Conservation (phyloP, 2,329 filamentous ascomycete genomes). For the Dryadomyces quercus-mongolicae region DNA sequence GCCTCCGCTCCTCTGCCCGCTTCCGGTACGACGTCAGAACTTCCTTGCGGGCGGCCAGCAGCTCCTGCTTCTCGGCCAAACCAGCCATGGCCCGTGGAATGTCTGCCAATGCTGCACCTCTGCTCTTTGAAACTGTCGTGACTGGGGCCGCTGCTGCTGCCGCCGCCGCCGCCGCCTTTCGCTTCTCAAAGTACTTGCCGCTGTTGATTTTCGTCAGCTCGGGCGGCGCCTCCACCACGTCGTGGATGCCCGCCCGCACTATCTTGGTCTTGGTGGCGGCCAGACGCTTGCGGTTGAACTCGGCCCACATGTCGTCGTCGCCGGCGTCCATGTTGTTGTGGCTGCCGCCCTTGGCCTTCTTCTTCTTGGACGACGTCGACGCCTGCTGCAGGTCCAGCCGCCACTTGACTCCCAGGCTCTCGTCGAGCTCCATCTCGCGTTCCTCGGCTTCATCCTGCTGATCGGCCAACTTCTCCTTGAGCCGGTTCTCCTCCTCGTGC, state of each 20-base stretch:
- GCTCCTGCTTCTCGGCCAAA: conserved; percentile 59
- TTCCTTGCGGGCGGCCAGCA: conserved; percentile 54
- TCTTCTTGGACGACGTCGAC: conserved; percentile 13
- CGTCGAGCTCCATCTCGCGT: conserved; percentile 47
- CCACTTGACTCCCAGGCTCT: conserved; percentile 35
- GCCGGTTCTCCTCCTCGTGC: conserved; percentile 52
- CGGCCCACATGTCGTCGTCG: conserved; percentile 62
- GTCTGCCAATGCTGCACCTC: conserved; percentile 38
- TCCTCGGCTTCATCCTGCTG: conserved; percentile 53
- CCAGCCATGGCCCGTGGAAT: conserved; percentile 59
- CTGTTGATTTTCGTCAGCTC: conserved; percentile 50
- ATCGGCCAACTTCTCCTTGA: conserved; percentile 52
- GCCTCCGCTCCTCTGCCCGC: conserved; percentile 48
- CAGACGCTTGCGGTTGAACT: conserved; percentile 54
- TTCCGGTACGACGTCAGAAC: conserved; percentile 65
- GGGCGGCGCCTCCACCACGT: conserved; percentile 65
- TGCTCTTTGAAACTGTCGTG: background rate
- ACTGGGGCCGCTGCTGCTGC: background rate
- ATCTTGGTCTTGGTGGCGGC: conserved; percentile 28
- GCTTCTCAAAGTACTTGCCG: conserved; percentile 41
- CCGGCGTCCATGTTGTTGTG: conserved; percentile 22
- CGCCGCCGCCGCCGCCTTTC: conserved; percentile 15
- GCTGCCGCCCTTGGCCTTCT: conserved; percentile 24
- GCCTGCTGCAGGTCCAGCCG: conserved; percentile 29
- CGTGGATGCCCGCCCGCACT: conserved; percentile 29